phyloP scores from a whole-genome alignment of 2,329 filamentous ascomycete genomes.

The Dothidotthia symphoricarpi region DNA sequence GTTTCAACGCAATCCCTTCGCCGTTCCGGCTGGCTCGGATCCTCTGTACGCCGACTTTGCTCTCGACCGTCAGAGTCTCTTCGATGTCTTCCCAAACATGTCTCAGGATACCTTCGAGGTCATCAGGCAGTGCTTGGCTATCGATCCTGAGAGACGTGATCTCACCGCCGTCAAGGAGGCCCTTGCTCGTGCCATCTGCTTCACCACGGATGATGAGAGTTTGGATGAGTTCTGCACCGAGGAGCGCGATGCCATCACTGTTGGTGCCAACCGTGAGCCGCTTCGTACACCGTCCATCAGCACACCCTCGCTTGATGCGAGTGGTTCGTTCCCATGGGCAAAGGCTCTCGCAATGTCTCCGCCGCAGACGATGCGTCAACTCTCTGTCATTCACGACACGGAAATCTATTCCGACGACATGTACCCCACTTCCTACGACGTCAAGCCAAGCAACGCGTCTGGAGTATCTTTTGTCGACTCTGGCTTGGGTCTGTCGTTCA shows the following conservation, averaged over 20 bases:
- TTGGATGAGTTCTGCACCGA: slow-evolving; percentile 91
- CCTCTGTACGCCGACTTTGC: slow-evolving; percentile 91
- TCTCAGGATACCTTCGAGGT: slow-evolving; percentile 97
- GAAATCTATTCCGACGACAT: slow-evolving; percentile 80
- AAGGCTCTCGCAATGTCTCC: slow-evolving; percentile 80
- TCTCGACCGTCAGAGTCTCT: slow-evolving; percentile 89
- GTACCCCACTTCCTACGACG: slow-evolving; percentile 81
- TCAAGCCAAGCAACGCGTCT: slow-evolving; percentile 73
- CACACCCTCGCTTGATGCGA: slow-evolving; percentile 73
- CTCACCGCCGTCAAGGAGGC: slow-evolving; percentile 74
- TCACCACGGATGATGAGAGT: slow-evolving; percentile 88
- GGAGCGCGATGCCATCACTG: slow-evolving; percentile 72
- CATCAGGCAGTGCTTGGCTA: slow-evolving; percentile 81
- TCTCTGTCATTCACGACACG: slow-evolving; percentile 80
- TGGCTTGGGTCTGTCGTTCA: slow-evolving; percentile 75
- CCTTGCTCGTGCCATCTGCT: slow-evolving; percentile 76
- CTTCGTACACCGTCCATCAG: slow-evolving; percentile 93
- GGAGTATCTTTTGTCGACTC: slow-evolving; percentile 83
- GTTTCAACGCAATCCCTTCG: slow-evolving; percentile 96
- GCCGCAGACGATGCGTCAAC: slow-evolving; percentile 69
- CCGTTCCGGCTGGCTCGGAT: slow-evolving; percentile 84
- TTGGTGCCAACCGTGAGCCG: slow-evolving; percentile 85
- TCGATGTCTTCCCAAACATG: slow-evolving; percentile 98
- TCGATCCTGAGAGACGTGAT: slow-evolving; percentile 88
- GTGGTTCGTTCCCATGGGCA: slow-evolving; percentile 89